Conservation (phyloP, 2,329 filamentous ascomycete species). For the Colletotrichum cuscutae region DNA sequence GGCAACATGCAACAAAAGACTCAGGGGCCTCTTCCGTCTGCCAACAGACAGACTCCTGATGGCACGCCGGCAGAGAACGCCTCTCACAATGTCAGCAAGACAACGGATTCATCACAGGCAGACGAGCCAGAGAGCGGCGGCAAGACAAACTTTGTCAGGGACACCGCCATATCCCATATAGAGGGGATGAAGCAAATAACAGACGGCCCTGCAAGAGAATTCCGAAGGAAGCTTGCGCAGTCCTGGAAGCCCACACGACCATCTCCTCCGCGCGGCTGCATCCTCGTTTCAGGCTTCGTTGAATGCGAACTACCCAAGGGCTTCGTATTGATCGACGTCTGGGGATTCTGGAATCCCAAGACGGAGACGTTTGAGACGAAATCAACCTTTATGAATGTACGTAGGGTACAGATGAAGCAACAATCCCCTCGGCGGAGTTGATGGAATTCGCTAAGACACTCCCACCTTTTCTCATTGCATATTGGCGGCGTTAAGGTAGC, state of each 20-base stretch:
- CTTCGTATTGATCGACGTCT: conserved; percentile 61
- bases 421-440: conserved; percentile 24
- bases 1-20: conserved; percentile 21
- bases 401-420: conserved; percentile 36
- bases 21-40: conserved; percentile 18
- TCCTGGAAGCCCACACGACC: conserved; percentile 57
- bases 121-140: conserved; percentile 27
- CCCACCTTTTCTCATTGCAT: conserved; percentile 8
- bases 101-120: conserved; percentile 13
- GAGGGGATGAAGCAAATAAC: conserved; percentile 35
- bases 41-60: conserved; percentile 33
- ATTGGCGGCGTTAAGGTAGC: conserved; percentile 27
- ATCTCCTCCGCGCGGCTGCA: conserved; percentile 60
- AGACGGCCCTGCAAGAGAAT: conserved; percentile 28
- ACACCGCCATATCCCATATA: conserved; percentile 33
- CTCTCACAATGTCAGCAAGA: conserved; percentile 27
- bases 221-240: conserved; percentile 39
- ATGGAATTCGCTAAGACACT: not conserved
- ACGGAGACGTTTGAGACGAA: conserved; percentile 52
- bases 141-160: conserved; percentile 36
- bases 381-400: conserved; percentile 24
- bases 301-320: conserved; percentile 60
- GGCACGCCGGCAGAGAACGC: conserved; percentile 28
- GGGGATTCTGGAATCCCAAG: conserved; percentile 67
- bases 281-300: conserved; percentile 65